These are phyloP conservation scores for Trifolium repens DNA, from an alignment of 306 rosid species.

Conservation along the genomic window DNA sequence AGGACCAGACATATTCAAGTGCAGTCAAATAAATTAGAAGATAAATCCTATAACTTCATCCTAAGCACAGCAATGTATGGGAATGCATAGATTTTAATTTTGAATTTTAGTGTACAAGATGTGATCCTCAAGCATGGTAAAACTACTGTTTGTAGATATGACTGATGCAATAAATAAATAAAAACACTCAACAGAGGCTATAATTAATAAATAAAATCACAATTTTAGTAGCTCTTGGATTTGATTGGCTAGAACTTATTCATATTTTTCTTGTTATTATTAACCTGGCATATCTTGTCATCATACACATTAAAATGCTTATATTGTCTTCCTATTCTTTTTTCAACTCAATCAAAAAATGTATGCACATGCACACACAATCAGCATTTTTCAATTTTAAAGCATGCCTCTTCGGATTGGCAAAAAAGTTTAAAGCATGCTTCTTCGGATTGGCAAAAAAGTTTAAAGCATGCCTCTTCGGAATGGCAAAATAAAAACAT, in stretches of 20 bases:
- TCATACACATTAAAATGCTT: slow-evolving; percentile 11
- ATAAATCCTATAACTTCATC: slow-evolving; percentile 6
- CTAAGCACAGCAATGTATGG: slow-evolving; percentile 13
- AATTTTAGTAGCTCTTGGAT: slow-evolving; percentile 34
- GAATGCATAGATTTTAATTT: slow-evolving; percentile 31
- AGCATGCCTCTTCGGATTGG: background rate
- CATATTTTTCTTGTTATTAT: background rate
- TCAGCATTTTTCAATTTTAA: slow-evolving; percentile 19
- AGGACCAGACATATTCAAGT: background rate
- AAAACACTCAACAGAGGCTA: slow-evolving; percentile 35
- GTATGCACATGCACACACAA: background rate
- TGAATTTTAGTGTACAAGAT: background rate
- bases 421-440: background rate
- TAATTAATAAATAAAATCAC: background rate
- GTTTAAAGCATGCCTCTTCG: background rate
- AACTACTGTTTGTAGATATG: slow-evolving; percentile 12
- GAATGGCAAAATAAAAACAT: slow-evolving; percentile 10
- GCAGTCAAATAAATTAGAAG: slow-evolving; percentile 25
- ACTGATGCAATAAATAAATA: background rate
- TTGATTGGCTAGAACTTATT: slow-evolving; percentile 33
- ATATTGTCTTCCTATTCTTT: slow-evolving; percentile 6
- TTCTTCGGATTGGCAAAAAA: background rate
- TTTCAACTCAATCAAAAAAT: slow-evolving; percentile 17
- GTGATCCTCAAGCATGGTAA: background rate
- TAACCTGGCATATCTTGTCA: slow-evolving; percentile 25